Base-by-base conservation (phyloP, 1,284 basidiomycete species). In the Cutaneotrichosporon sp. region DNA sequence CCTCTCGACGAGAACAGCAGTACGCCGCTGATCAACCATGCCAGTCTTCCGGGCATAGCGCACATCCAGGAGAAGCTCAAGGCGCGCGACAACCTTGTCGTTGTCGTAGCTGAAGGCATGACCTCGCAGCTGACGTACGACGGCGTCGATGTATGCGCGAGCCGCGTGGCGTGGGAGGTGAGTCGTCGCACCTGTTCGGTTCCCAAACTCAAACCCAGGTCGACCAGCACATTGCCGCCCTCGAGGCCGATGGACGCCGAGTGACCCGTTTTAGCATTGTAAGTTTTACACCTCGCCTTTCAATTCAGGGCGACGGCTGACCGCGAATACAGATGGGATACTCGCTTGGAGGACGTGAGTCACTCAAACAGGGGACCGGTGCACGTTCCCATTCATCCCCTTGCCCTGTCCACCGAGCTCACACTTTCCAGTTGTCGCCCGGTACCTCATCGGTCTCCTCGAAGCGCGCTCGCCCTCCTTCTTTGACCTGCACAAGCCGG, bases 141-240 rank as follows among this genome's bases (percentile, higher is more conserved):
- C 57, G 73, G 73, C 4, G 53, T 75, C 4, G 73, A 75, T 46
- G 67, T 75, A 3, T 72, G 70, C 56, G 70, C 73, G 2, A 69
- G 64, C 57, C 59, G 73, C 36, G 70, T 73, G 8, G 68, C 66
- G 2, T 72, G 63, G 59, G 67, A 72, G 62, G 64, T 72, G 59
- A 43, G 65, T 54, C n/a, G 1, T 41, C 45, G n/a, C 21, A 2
- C 12, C 39, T 14, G 22, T 30, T 30, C 26, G 10, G 26, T 30
- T 30, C 26, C 5, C 20, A 14, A 42, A n/a, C 49, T 46, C 12
- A 49, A n/a, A 39, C 3, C 5, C 37, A 70, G 68, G 61, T 75
- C 4, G 70, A 75, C 51, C 58, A 62, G 40, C 54, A 69, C 33
- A 58, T 73, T 17, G 52, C 45, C 4, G 54, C 63, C 21, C 51